Percentiles rank a stretch among this genome's conserved stretches.
Evolutionary conservation across 306 rosid genomes (phyloP).

Genomic region (Vachellia pachyceras): DNA sequence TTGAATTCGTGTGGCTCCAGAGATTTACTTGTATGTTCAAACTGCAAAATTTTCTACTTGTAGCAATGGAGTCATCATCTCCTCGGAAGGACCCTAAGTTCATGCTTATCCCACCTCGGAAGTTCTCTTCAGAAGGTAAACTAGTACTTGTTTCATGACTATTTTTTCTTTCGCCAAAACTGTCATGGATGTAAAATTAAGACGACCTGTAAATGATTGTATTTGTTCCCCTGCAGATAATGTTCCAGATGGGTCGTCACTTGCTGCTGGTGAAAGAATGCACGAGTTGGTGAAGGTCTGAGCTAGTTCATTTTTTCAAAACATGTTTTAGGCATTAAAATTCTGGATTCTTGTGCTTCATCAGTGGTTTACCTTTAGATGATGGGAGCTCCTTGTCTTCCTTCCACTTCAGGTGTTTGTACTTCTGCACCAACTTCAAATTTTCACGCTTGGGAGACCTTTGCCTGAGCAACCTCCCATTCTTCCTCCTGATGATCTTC

Average conservation of each 20-base stretch:
- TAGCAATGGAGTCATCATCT: conserved; percentile 88
- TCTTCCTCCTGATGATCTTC: conserved; percentile 56
- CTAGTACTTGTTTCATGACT: conserved; percentile 34
- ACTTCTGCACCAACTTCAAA: conserved; percentile 83
- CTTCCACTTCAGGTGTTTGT: conserved; percentile 72
- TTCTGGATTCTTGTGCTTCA: conserved; percentile 33
- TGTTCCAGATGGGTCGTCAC: conserved; percentile 67
- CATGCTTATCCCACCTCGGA: conserved; percentile 61
- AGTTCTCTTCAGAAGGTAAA: conserved; percentile 61
- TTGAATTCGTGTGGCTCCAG: conserved; percentile 33
- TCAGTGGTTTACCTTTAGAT: conserved; percentile 20
- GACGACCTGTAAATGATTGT: conserved; percentile 10
- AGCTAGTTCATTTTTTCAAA: conserved; percentile 31
- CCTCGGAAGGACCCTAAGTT: conserved; percentile 74
- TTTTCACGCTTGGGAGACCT: conserved; percentile 78
- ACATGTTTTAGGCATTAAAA: not conserved
- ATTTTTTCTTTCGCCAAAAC: conserved; percentile 28
- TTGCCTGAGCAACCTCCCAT: conserved; percentile 82
- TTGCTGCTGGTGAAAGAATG: conserved; percentile 85
- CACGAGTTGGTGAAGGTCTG: conserved; percentile 85
- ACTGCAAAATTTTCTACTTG: conserved; percentile 44
- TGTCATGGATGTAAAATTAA: conserved; percentile 24
- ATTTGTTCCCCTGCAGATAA: conserved; percentile 51
- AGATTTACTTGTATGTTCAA: conserved; percentile 35
- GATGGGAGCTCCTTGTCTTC: conserved; percentile 18